These are phyloP conservation scores for Fusarium mexicanum DNA, from an alignment of 2,329 filamentous ascomycete species.

Conservation along the genomic window DNA sequence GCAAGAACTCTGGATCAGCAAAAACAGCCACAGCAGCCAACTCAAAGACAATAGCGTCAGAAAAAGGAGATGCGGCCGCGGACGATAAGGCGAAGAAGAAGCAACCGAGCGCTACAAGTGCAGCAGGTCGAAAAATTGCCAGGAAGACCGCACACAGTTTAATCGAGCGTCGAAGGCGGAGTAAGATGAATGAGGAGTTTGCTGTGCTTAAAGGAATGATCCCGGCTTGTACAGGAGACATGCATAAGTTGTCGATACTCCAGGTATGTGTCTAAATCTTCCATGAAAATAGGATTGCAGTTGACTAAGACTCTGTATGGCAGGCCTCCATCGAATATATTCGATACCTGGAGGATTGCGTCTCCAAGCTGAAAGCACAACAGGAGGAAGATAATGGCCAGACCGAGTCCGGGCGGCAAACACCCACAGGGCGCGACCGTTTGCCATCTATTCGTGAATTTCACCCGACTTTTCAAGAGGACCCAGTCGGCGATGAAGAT, in stretches of 20 bases:
- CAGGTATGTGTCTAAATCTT: constrained; percentile 68
- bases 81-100: constrained; percentile 72
- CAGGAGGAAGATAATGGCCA: constrained; percentile 49
- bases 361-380: constrained; percentile 78
- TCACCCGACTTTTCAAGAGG: constrained; percentile 54
- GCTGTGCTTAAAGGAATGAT: constrained; percentile 93
- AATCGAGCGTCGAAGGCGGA: constrained; percentile 87
- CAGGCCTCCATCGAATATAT: constrained; percentile 97
- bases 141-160: constrained; percentile 96
- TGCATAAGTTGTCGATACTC: constrained; percentile 96
- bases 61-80: constrained; percentile 30
- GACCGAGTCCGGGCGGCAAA: constrained; percentile 43
- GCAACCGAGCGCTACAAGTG: constrained; percentile 77
- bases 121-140: constrained; percentile 92
- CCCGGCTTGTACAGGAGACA: constrained; percentile 93
- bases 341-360: constrained; percentile 90
- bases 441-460: constrained; percentile 53
- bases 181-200: constrained; percentile 99
- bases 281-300: not conserved
- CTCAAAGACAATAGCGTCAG: constrained; percentile 36
- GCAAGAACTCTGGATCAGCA: constrained; percentile 32
- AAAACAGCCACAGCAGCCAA: constrained; percentile 27
- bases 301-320: constrained; percentile 8
- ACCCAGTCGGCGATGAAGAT: constrained; percentile 51
- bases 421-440: constrained; percentile 41